Conservation (phyloP, 495 filamentous ascomycete species). For the Podospora appendiculata region DNA sequence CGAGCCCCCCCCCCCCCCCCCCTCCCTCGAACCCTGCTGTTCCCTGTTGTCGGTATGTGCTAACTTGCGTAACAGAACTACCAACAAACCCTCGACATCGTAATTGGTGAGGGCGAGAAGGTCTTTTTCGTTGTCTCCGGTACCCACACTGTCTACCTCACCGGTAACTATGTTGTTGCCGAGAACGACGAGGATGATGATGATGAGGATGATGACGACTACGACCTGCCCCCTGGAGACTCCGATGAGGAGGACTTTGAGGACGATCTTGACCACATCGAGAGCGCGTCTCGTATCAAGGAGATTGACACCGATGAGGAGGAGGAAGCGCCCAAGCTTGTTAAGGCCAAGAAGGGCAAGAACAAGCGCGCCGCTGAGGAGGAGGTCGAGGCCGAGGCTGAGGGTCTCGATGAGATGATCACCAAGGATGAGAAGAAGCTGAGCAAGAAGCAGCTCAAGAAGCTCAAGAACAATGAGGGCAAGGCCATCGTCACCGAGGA, state of each 20-base stretch:
- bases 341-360: constrained; percentile 63
- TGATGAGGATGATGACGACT: constrained; percentile 63
- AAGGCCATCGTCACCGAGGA: constrained; percentile 61
- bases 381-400: constrained; percentile 58
- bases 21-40: background rate
- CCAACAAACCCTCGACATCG: constrained; percentile 93
- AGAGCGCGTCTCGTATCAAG: constrained; percentile 72
- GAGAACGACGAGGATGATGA: constrained; percentile 40
- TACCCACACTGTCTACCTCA: constrained; percentile 83
- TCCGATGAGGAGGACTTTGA: constrained; percentile 71
- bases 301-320: constrained; percentile 84
- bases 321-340: constrained; percentile 68
- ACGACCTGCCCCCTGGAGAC: constrained; percentile 74
- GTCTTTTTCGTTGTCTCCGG: constrained; percentile 89
- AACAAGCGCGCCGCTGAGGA: constrained; percentile 73
- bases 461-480: constrained; percentile 96
- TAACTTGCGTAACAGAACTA: constrained; percentile 56
- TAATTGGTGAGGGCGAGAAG: constrained; percentile 72
- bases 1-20: constrained; percentile 2
- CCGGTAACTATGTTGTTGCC: constrained; percentile 81
- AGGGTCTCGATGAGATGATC: constrained; percentile 68
- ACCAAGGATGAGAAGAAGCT: constrained; percentile 48
- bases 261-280: constrained; percentile 57
- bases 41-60: constrained; percentile 2
- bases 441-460: constrained; percentile 97